phyloP scores from a whole-genome alignment of 2,329 filamentous ascomycete species.

The Aspergillus neoniger region DNA sequence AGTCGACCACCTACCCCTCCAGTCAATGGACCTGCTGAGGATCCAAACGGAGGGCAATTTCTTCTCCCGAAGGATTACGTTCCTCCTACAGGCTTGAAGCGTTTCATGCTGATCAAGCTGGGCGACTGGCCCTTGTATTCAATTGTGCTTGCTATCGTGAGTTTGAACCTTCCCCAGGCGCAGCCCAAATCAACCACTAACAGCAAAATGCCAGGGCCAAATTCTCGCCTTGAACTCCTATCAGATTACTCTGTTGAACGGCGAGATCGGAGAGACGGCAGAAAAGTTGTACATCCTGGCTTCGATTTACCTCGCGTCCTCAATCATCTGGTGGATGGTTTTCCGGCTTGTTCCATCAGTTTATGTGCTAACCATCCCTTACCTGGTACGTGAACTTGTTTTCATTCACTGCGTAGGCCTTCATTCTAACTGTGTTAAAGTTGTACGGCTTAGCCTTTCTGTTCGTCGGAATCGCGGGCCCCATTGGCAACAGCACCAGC shows the following conservation, averaged over 20 bases:
- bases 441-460: conserved; percentile 62
- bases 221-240: conserved; percentile 66
- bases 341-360: conserved; percentile 60
- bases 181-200: background rate
- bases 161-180: background rate
- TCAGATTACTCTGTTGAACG: conserved; percentile 67
- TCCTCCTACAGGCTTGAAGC: conserved; percentile 57
- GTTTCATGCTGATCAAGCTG: conserved; percentile 56
- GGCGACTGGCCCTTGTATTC: conserved; percentile 66
- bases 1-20: conserved; percentile 32
- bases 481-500: conserved; percentile 38
- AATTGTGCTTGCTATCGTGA: conserved; percentile 53
- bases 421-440: background rate
- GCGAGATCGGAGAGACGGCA: conserved; percentile 61
- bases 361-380: conserved; percentile 52
- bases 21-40: conserved; percentile 28
- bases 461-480: conserved; percentile 61
- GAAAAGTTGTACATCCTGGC: conserved; percentile 61
- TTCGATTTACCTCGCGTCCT: conserved; percentile 58
- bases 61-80: conserved; percentile 57
- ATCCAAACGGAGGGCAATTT: conserved; percentile 51
- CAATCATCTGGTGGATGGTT: conserved; percentile 62
- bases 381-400: conserved; percentile 55
- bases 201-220: conserved; percentile 49
- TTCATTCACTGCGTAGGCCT: too few species aligned